Evolutionary conservation across 2,329 filamentous ascomycete genomes (phyloP), one percentile per base, ranked within the genome.

Genomic region (Aspergillus hortae): DNA sequence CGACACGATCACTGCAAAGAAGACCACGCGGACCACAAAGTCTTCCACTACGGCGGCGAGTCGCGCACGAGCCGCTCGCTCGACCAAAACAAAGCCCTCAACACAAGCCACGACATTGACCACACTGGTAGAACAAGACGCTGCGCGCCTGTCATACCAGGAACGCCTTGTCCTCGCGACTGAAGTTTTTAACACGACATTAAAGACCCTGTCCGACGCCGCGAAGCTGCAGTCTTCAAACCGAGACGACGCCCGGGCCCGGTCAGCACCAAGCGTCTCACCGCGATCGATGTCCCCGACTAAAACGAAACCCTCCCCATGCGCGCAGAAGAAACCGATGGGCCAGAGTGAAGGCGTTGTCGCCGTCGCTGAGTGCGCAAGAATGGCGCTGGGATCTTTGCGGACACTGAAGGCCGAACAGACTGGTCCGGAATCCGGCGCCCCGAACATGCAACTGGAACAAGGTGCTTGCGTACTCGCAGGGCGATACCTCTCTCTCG

Each of bases 151-250:
- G 38, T 69, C 71, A 7, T 48, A 56, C 36, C 70, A 73, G 47
- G 69, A 76, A 52, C 70, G 68, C 49, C 63, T 73, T 1, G 64
- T 72, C 4, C 64, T 77, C 19, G 74, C 75, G 1, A 77, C 75
- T 1, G 74, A 77, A 32, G 66, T 75, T 11, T 77, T 77, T 54
- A 77, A 77, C 60, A 61, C 61, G 14, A 72, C 73, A 1, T 62
- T 76, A 11, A 77, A 74, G 54, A 64, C 69, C 0, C 64, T 77
- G 7, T 73, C 71, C 1, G 72, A 75, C 38, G 68, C 70, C 17
- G 55, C 68, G 12, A 73, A 70, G 25, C 56, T 67, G 3, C 69
- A 69, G 41, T 25, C 51, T 4, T 40, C 54, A 3, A 67, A 63
- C 41, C 54, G 55, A 14, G 25, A 50, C 10, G 25, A 58, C 14